Percentiles rank a stretch among this genome's conserved stretches.
phyloP scores from a whole-genome alignment of 2,329 filamentous ascomycete species.

The Penicillium decumbens region DNA sequence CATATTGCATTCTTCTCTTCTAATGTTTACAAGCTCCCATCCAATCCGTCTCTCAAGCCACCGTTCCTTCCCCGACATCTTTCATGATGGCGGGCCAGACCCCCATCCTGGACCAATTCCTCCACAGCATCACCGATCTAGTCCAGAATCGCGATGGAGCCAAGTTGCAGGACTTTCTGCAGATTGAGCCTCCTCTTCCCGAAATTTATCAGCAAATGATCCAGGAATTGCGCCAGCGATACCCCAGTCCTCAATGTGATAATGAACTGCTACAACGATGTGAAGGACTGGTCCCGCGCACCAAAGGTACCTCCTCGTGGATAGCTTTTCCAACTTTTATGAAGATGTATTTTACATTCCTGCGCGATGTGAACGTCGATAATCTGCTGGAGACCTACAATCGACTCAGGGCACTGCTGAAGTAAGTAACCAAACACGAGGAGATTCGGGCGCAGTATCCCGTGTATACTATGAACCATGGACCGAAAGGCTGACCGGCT shows the following conservation, averaged over 20 bases:
- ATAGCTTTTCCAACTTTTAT: constrained; percentile 73
- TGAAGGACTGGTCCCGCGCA: constrained; percentile 58
- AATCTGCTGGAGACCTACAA: constrained; percentile 72
- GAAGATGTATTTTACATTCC: constrained; percentile 73
- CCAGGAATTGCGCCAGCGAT: constrained; percentile 60
- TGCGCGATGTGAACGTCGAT: constrained; percentile 72
- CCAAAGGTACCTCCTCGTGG: constrained; percentile 66
- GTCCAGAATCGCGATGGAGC: constrained; percentile 61
- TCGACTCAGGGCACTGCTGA: constrained; percentile 66
- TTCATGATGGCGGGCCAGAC: constrained; percentile 42
- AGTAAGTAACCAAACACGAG: constrained; percentile 50
- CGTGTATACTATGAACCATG: not conserved
- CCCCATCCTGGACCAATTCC: constrained; percentile 63
- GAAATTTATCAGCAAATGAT: constrained; percentile 65
- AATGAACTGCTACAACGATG: constrained; percentile 57
- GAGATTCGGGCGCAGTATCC: not conserved
- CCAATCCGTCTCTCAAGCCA: not conserved
- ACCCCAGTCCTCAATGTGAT: constrained; percentile 47
- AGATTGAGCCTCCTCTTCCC: constrained; percentile 67
- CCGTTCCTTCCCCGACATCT: not conserved
- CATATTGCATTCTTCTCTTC: not conserved
- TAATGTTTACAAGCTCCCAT: not conserved
- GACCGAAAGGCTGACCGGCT: not conserved
- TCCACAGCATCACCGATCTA: constrained; percentile 59
- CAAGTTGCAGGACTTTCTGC: constrained; percentile 64